Base-by-base conservation (phyloP, 2,329 filamentous ascomycete genomes). In the Colletotrichum sp. region DNA sequence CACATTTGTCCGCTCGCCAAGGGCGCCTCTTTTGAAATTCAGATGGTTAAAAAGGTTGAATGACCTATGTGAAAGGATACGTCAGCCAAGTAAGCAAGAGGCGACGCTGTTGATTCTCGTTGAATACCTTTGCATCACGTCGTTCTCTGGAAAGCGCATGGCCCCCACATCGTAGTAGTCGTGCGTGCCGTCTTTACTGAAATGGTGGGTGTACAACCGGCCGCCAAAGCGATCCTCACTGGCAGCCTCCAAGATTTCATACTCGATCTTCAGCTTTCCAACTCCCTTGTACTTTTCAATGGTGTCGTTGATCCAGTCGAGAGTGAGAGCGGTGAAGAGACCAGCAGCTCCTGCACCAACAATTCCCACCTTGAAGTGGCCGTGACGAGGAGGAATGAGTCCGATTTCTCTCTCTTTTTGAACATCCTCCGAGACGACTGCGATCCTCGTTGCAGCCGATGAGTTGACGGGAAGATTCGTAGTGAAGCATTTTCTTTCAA, bases 101-200 rank as follows among this genome's bases (percentile, higher is more conserved):
- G n/a, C n/a, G n/a, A n/a, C n/a, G n/a, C n/a, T n/a, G n/a, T n/a
- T n/a, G n/a, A n/a, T n/a, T n/a, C n/a, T n/a, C n/a, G n/a, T n/a
- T n/a, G n/a, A n/a, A n/a, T n/a, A n/a, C 57, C 57, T 49, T 6
- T 75, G 32, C 84, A 84, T 85, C 66, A 79, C 78, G 6, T 76
- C 59, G 34, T 81, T 85, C 6, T 84, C 49, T 0, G 85, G 85
- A 71, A 82, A 85, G 19, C 85, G 78, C 85, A 87, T 87, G 6
- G 85, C 85, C 1, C 85, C 85, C 39, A 87, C 78, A 75, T 87
- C 85, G 68, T 86, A 86, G 76, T 87, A 87, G 75, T 86, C 81
- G 66, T 85, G 82, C 3, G 30, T n/a, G 9, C 36, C 39, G 6
- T 69, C 49, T 2, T 81, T 64, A 61, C 71, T 79, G 68, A 86